Evolutionary conservation across 2,329 filamentous ascomycete genomes (phyloP).

Genomic region (Waltergamsia citrina): DNA sequence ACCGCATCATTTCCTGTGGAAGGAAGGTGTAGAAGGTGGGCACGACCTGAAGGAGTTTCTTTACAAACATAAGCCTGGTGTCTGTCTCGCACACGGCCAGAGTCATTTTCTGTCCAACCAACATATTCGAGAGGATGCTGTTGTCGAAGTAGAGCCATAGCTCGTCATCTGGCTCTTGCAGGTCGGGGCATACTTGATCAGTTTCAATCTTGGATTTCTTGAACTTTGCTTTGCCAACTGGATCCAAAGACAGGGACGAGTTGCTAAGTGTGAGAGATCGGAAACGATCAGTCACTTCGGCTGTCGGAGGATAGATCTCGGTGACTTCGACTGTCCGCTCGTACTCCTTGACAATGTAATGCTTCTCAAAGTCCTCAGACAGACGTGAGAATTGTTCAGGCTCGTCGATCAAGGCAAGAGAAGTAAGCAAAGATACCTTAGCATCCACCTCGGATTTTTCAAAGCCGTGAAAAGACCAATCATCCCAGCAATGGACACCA

Average conservation of each 20-base stretch:
- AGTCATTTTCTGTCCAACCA: slow-evolving; percentile 55
- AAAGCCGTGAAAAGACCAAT: slow-evolving; percentile 14
- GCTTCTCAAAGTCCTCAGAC: slow-evolving; percentile 4
- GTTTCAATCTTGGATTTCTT: slow-evolving; percentile 36
- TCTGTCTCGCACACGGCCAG: slow-evolving; percentile 46
- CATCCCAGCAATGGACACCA: slow-evolving; percentile 23
- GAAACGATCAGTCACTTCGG: slow-evolving; percentile 31
- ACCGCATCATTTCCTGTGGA: slow-evolving; percentile 58
- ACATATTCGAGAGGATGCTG: slow-evolving; percentile 38
- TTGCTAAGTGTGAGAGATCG: slow-evolving; percentile 20
- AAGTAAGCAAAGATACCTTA: background rate
- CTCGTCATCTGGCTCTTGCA: too few relatives aligned
- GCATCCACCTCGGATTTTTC: background rate
- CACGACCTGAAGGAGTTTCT: slow-evolving; percentile 41
- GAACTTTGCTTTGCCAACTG: slow-evolving; percentile 35
- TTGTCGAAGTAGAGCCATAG: slow-evolving; percentile 61
- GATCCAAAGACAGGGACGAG: slow-evolving; percentile 20
- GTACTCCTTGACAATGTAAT: slow-evolving; percentile 31
- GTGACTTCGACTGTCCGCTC: slow-evolving; percentile 53
- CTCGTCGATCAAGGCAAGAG: slow-evolving; percentile 9
- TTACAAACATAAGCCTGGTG: slow-evolving; percentile 58
- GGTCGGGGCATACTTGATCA: slow-evolving; percentile 19
- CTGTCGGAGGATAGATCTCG: slow-evolving; percentile 33
- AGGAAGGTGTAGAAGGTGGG: slow-evolving; percentile 57
- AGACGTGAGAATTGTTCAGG: slow-evolving; percentile 19